These are phyloP conservation scores for Atalantia buxifolia DNA, from an alignment of 345 rosid genomes.

Conservation along the genomic window DNA sequence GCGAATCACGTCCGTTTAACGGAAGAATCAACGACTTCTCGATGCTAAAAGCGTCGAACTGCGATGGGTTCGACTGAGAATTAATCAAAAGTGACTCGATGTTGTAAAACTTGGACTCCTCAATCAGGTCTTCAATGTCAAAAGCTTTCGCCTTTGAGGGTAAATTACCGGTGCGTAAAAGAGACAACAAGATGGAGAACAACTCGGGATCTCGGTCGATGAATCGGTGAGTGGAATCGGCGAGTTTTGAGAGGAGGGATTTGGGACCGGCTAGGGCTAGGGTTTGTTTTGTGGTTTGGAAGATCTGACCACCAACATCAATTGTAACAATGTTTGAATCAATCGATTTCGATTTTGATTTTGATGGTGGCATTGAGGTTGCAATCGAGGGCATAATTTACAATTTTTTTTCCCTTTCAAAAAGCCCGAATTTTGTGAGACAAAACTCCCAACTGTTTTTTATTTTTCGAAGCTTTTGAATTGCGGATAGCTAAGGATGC, in stretches of 20 bases:
- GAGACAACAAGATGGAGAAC: conserved; percentile 70
- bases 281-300: conserved; percentile 83
- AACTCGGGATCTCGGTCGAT: conserved; percentile 86
- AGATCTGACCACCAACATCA: conserved; percentile 76
- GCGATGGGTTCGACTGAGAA: conserved; percentile 60
- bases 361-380: background rate
- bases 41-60: conserved; percentile 74
- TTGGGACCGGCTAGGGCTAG: conserved; percentile 55
- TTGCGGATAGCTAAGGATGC: background rate
- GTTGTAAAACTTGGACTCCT: conserved; percentile 75
- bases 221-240: conserved; percentile 50
- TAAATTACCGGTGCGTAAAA: conserved; percentile 73
- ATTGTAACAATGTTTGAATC: conserved; percentile 45
- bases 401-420: no score
- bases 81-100: conserved; percentile 53
- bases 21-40: conserved; percentile 48
- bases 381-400: conserved; percentile 24
- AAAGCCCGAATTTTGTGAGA: background rate
- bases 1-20: conserved; percentile 70
- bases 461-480: background rate
- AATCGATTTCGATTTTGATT: background rate
- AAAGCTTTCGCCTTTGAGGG: conserved; percentile 67
- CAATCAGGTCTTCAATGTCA: conserved; percentile 64
- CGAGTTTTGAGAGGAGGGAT: conserved; percentile 55
- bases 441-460: no score